Percentiles rank a stretch among this genome's conserved stretches.
Evolutionary conservation across 73 alveolate genomes (phyloP).

Genomic region (Paramecium pentaurelia): DNA sequence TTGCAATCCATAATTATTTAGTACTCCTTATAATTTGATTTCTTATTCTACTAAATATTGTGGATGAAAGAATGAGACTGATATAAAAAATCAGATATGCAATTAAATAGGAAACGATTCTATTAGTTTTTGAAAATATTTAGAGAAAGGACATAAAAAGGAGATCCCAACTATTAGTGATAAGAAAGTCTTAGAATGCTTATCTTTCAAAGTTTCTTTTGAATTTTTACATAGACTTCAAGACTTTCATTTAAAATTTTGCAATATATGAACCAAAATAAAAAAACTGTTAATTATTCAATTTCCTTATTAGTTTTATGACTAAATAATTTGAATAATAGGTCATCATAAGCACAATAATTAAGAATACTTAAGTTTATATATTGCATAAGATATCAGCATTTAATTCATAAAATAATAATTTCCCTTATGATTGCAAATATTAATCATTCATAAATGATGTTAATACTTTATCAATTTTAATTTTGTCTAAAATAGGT

Average conservation of each 20-base stretch:
- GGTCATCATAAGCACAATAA: neutral
- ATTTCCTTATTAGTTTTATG: neutral
- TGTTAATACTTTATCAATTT: neutral
- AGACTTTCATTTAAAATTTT: neutral
- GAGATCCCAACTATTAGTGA: neutral
- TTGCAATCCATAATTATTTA: neutral
- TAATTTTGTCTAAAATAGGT: neutral
- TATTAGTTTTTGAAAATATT: neutral
- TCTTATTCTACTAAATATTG: neutral
- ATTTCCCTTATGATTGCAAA: neutral
- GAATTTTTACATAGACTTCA: neutral
- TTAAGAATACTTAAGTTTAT: neutral
- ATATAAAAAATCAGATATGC: neutral
- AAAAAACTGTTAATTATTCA: neutral
- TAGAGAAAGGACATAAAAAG: neutral
- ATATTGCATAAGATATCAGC: neutral
- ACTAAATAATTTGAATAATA: neutral
- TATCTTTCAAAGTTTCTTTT: neutral
- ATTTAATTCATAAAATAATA: neutral
- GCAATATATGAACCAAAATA: neutral
- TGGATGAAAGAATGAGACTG: neutral
- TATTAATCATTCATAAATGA: neutral
- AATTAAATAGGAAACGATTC: neutral
- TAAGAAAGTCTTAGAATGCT: neutral
- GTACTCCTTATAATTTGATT: neutral